Percentiles rank a stretch among this genome's conserved stretches.
Evolutionary conservation across 805 yeast species (phyloP).

Genomic region (Ogataea wickerhamii): DNA sequence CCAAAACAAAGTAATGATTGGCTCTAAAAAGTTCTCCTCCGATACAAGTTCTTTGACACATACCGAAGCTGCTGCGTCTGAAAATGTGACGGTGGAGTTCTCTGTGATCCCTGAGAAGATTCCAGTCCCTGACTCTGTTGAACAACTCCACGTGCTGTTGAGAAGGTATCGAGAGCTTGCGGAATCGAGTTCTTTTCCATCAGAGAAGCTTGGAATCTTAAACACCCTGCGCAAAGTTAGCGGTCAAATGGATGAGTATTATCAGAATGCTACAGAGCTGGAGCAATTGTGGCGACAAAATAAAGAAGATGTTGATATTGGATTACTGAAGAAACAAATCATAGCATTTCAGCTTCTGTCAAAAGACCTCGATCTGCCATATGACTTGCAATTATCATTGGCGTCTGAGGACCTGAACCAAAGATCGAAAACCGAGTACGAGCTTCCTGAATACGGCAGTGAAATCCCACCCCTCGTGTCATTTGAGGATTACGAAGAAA

Average conservation of each 20-base stretch:
- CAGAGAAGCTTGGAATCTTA: conserved; percentile 45
- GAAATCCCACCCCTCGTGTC: conserved; percentile 13
- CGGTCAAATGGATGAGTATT: conserved; percentile 37
- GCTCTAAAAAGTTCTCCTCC: not conserved
- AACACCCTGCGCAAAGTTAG: conserved; percentile 39
- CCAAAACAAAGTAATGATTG: conserved; percentile 2
- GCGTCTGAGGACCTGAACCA: conserved; percentile 18
- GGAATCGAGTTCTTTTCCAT: conserved; percentile 16
- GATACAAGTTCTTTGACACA: not conserved
- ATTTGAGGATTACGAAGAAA: conserved; percentile 31
- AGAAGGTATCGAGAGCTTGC: conserved; percentile 29
- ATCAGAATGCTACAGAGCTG: conserved; percentile 27
- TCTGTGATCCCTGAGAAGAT: conserved; percentile 16
- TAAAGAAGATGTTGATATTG: conserved; percentile 38
- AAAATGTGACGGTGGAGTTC: conserved; percentile 3
- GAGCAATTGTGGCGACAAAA: conserved; percentile 27
- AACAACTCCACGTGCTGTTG: conserved; percentile 26
- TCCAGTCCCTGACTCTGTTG: conserved; percentile 25
- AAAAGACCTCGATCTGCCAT: conserved; percentile 63
- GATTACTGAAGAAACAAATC: conserved; percentile 54
- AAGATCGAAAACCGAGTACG: conserved; percentile 1
- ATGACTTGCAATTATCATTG: conserved; percentile 40
- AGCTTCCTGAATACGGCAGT: conserved; percentile 1
- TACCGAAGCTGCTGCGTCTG: not conserved
- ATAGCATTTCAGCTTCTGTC: conserved; percentile 62